Evolutionary conservation across 163 green algal species (phyloP), one percentile per base, ranked within the genome.

Genomic region (Trebouxia gelatinosa): DNA sequence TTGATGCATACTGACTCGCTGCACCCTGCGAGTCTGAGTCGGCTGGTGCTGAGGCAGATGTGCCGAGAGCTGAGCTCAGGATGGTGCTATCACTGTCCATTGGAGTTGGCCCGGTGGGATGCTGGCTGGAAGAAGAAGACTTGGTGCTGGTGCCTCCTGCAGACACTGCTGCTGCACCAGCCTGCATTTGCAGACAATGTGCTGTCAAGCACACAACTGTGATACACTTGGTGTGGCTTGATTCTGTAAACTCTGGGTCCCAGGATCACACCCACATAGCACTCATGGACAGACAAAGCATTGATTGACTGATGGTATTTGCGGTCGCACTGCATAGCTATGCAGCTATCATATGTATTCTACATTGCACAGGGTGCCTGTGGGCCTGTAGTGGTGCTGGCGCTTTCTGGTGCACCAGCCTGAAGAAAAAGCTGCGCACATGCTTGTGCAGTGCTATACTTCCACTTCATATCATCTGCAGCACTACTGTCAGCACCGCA

Each of bases 41-140:
- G 16, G 19, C 6, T 9, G 32, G 16, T 32, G 32, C 17, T 54
- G 64, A 72, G 26, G 35, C n/a, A n/a, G n/a, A n/a, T n/a, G n/a
- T 51, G 3, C 35, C 35, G 64, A 72, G 64, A 5, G 21, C 21
- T 54, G 64, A 72, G 64, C 26, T 51, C 35, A 72, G 64, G 19
- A 72, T 72, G 35, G 64, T 34, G 23, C 50, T 23, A 37, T 72
- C 64, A 35, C 32, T 72, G 64, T 72, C 64, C 64, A 72, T 72
- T 29, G 64, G 64, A 23, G 19, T 54, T 35, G 64, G 64, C 6
- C 64, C 64, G 50, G 64, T 17, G 17, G 64, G 64, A 11, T 72
- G 61, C 61, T 70, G 61, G 61, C 31, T 40, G 61, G 11, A 23
- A 1, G 59, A 7, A 16, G 59, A 68, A 28, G 28, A 6, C 35